Conservation (phyloP, 1,139 yeast species). For the Blastobotrys buckinghamii region DNA sequence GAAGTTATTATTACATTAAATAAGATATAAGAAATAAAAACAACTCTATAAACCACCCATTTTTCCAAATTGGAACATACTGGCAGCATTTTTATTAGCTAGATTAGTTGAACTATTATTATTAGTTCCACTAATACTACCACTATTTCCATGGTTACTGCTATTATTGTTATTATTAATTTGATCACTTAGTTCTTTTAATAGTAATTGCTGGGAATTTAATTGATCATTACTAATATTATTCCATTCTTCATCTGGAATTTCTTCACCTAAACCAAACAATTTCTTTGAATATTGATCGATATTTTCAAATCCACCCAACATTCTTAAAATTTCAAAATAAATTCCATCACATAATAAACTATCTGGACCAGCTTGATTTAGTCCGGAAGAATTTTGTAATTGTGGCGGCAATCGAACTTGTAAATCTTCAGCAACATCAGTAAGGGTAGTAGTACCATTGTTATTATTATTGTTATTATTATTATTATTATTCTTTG, state of each 20-base stretch:
- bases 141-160: background rate
- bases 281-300: slow-evolving; percentile 29
- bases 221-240: background rate
- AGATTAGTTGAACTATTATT: background rate
- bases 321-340: slow-evolving; percentile 42
- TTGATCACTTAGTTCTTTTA: background rate
- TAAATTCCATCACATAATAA: slow-evolving; percentile 45
- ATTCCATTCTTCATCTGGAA: slow-evolving; percentile 8
- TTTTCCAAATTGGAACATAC: slow-evolving; percentile 31
- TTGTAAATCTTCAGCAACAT: slow-evolving; percentile 46
- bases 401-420: slow-evolving; percentile 29
- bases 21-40: too few relatives aligned
- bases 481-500: slow-evolving; percentile 21
- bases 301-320: slow-evolving; percentile 29
- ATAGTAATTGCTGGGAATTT: background rate
- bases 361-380: slow-evolving; percentile 51
- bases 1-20: too few relatives aligned
- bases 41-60: slow-evolving; percentile 29
- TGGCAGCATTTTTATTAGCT: slow-evolving; percentile 23
- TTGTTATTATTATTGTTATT: background rate
- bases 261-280: slow-evolving; percentile 34
- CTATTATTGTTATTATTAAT: background rate
- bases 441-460: slow-evolving; percentile 22
- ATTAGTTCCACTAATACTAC: background rate
- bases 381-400: slow-evolving; percentile 27